Percentiles rank a stretch among this genome's conserved stretches.
phyloP scores from a whole-genome alignment of 768 basidiomycete species.

The Cytidiella melzeri region DNA sequence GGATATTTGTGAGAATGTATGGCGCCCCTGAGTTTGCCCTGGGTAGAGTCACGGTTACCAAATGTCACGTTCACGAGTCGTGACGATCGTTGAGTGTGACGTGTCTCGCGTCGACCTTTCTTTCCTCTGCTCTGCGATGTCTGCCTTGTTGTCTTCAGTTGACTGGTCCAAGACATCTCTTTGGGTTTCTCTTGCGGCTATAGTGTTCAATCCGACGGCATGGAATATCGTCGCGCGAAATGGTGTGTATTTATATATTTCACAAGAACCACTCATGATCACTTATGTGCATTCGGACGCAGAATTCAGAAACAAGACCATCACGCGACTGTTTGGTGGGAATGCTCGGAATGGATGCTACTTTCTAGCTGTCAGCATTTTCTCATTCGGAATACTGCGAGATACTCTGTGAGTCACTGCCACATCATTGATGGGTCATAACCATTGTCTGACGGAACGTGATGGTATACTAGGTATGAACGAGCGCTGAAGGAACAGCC shows the following conservation, averaged over 20 bases:
- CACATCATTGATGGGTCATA: neutral
- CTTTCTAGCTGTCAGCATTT: constrained; percentile 79
- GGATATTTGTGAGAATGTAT: too few relatives aligned
- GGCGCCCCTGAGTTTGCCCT: too few relatives aligned
- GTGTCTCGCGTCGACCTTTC: neutral
- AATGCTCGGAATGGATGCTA: constrained; percentile 77
- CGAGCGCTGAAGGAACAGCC: constrained; percentile 77
- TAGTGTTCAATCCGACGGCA: constrained; percentile 86
- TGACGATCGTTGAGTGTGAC: too few relatives aligned
- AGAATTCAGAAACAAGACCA: constrained; percentile 83
- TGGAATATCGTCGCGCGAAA: constrained; percentile 96
- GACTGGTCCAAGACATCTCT: constrained; percentile 65
- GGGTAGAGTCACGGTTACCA: too few relatives aligned
- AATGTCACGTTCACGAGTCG: too few relatives aligned
- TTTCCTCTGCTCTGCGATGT: constrained; percentile 13
- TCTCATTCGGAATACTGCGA: constrained; percentile 77
- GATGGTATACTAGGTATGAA: constrained; percentile 50
- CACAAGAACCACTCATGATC: neutral
- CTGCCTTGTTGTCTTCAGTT: constrained; percentile 32
- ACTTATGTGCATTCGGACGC: neutral
- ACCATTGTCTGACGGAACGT: neutral
- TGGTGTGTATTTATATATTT: constrained; percentile 42
- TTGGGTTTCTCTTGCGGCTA: constrained; percentile 56
- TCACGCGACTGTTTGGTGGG: constrained; percentile 78
- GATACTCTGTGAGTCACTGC: constrained; percentile 67